Percentiles rank a stretch among this genome's conserved stretches.
These are phyloP conservation scores for Xylaria sp. DNA, from an alignment of 2,329 filamentous ascomycete genomes.

Conservation along the genomic window DNA sequence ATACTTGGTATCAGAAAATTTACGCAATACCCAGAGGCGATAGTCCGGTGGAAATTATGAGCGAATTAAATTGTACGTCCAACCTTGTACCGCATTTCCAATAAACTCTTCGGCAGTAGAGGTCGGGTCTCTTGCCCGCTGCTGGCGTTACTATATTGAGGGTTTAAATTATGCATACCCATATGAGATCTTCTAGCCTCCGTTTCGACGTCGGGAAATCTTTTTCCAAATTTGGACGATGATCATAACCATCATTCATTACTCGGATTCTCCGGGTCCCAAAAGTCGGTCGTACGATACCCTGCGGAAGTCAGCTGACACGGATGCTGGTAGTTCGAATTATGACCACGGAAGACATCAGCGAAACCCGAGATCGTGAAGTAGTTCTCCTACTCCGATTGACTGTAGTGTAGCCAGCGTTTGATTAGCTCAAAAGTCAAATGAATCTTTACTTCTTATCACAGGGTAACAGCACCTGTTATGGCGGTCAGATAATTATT, in stretches of 20 bases:
- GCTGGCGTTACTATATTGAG: too few relatives aligned
- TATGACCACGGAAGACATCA: neutral
- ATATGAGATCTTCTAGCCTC: too few relatives aligned
- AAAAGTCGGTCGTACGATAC: neutral
- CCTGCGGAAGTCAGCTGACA: neutral
- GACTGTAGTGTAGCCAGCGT: neutral
- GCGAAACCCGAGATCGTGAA: neutral
- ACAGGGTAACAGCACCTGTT: neutral
- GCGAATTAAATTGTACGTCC: too few relatives aligned
- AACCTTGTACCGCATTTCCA: too few relatives aligned
- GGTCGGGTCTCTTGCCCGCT: too few relatives aligned
- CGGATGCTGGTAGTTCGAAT: neutral
- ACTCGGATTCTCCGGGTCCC: neutral
- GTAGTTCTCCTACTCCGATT: neutral
- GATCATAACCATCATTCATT: neutral
- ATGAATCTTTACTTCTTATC: neutral
- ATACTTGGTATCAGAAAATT: too few relatives aligned
- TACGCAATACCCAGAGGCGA: too few relatives aligned
- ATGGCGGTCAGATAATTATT: neutral
- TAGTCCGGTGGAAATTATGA: too few relatives aligned
- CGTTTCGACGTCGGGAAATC: too few relatives aligned
- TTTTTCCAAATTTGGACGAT: neutral
- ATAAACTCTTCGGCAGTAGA: too few relatives aligned
- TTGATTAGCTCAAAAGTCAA: neutral
- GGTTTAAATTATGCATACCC: too few relatives aligned